phyloP scores from a whole-genome alignment of 192 early-diverging fungal genomes.

The Haplosporangium gracile region DNA sequence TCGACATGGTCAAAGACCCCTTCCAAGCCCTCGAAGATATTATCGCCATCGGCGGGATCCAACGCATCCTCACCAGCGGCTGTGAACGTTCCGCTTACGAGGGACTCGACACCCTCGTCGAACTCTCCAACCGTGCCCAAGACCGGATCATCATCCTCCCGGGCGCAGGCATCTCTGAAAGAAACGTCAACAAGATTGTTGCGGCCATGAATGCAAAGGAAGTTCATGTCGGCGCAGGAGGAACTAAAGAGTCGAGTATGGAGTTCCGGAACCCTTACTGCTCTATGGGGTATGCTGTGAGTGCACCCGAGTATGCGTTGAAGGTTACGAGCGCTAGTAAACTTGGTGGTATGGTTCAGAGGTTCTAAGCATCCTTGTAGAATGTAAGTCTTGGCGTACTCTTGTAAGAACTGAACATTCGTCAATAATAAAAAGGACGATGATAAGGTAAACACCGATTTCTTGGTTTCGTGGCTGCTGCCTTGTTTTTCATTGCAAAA shows the following conservation, averaged over 20 bases:
- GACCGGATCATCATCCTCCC: slow-evolving; percentile 69
- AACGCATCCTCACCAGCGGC: slow-evolving; percentile 76
- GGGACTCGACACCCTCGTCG: slow-evolving; percentile 63
- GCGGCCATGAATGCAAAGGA: slow-evolving; percentile 56
- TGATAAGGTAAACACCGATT: too few relatives aligned
- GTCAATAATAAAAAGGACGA: too few relatives aligned
- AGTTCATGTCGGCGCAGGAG: slow-evolving; percentile 69
- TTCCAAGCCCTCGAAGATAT: slow-evolving; percentile 69
- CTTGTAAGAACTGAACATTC: too few relatives aligned
- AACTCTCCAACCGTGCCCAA: slow-evolving; percentile 57
- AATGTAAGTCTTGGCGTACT: too few relatives aligned
- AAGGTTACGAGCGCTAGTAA: slow-evolving; percentile 40
- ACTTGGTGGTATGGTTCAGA: slow-evolving; percentile 49
- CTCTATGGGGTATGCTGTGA: slow-evolving; percentile 55
- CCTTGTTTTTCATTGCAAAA: too few relatives aligned
- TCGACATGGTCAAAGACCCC: slow-evolving; percentile 73
- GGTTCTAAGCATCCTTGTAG: slow-evolving; percentile 16
- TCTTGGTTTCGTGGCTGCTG: too few relatives aligned
- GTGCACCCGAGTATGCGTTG: slow-evolving; percentile 47
- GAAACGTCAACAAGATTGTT: slow-evolving; percentile 63
- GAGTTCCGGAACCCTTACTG: slow-evolving; percentile 51
- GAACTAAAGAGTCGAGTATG: slow-evolving; percentile 47
- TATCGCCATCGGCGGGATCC: slow-evolving; percentile 67
- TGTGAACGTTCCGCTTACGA: slow-evolving; percentile 69
- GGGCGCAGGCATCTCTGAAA: slow-evolving; percentile 69